Percentiles rank a stretch among this genome's conserved stretches.
phyloP scores from a whole-genome alignment of 225 moss, liverwort and hornwort genomes.

The Straminergon stramineum region DNA sequence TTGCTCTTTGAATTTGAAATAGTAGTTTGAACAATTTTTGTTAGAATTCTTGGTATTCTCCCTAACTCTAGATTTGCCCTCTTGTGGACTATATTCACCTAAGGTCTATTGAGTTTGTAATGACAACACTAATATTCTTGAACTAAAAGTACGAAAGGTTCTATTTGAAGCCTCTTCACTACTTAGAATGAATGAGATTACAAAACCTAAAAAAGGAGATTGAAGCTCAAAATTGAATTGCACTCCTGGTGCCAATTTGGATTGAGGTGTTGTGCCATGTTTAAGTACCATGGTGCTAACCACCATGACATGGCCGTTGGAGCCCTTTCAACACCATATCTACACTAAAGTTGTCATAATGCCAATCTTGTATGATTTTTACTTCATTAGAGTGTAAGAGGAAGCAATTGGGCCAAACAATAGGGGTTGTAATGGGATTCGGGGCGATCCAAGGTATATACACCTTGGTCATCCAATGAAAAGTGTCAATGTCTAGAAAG shows the following conservation, averaged over 20 bases:
- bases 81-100: accelerated
- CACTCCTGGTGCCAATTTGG: neutral
- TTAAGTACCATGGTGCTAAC: accelerated
- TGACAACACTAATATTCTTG: accelerated
- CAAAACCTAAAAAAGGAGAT: neutral
- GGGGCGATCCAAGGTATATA: neutral
- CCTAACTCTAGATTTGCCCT: accelerated
- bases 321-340: neutral
- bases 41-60: neutral
- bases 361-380: no score
- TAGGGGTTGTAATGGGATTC: accelerated
- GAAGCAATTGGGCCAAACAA: neutral
- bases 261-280: accelerated
- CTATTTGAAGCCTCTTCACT: neutral
- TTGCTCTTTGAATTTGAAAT: neutral
- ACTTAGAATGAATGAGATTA: neutral
- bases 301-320: neutral
- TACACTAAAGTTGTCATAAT: neutral
- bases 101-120: accelerated
- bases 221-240: neutral
- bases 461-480: neutral
- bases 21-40: neutral
- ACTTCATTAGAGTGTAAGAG: neutral
- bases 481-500: neutral
- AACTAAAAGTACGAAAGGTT: neutral